Percentiles rank a stretch among this genome's conserved stretches.
These are phyloP conservation scores for Blastomyces emzantsi DNA, from an alignment of 2,329 filamentous ascomycete genomes.

Conservation along the genomic window DNA sequence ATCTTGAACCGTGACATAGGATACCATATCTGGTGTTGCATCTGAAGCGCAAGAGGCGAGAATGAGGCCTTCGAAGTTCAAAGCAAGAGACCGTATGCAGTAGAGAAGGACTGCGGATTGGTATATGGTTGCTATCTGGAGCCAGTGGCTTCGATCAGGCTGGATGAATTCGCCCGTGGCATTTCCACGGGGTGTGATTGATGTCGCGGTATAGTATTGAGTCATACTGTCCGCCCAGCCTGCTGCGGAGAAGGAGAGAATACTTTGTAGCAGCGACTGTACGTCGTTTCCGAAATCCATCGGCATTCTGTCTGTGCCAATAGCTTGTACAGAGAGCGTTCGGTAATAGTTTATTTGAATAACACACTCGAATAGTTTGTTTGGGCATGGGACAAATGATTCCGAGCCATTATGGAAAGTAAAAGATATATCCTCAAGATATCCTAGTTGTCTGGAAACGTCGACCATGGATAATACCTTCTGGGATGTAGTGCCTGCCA, in stretches of 20 bases:
- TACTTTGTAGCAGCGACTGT: conserved; percentile 11
- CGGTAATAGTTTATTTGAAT: conserved; percentile 17
- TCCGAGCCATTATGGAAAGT: conserved; percentile 14
- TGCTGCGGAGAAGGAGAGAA: conserved; percentile 14
- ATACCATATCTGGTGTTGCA: conserved; percentile 1
- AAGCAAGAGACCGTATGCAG: conserved; percentile 13
- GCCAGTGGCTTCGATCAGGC: conserved; percentile 14
- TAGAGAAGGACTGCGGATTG: conserved; percentile 15
- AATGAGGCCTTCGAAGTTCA: conserved; percentile 14
- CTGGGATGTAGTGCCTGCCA: conserved; percentile 13
- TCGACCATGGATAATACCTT: conserved; percentile 9
- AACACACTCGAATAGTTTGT: conserved; percentile 14
- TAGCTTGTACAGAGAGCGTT: conserved; percentile 4
- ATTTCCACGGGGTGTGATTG: conserved; percentile 4
- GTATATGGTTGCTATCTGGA: conserved; percentile 14
- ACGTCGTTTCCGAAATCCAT: background rate
- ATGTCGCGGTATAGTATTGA: conserved; percentile 5
- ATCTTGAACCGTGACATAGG: conserved; percentile 13
- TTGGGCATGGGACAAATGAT: conserved; percentile 15
- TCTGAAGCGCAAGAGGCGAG: conserved; percentile 2
- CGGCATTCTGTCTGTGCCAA: conserved; percentile 2
- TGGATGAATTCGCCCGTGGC: conserved; percentile 11
- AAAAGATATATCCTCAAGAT: conserved; percentile 11
- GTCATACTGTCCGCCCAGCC: conserved; percentile 14
- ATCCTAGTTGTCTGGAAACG: conserved; percentile 12